A percentile compares a stretch with the other conserved stretches of the same genome.
Evolutionary conservation across 352 stramenopile species (phyloP).

Genomic region (Pythium grandisporangium): DNA sequence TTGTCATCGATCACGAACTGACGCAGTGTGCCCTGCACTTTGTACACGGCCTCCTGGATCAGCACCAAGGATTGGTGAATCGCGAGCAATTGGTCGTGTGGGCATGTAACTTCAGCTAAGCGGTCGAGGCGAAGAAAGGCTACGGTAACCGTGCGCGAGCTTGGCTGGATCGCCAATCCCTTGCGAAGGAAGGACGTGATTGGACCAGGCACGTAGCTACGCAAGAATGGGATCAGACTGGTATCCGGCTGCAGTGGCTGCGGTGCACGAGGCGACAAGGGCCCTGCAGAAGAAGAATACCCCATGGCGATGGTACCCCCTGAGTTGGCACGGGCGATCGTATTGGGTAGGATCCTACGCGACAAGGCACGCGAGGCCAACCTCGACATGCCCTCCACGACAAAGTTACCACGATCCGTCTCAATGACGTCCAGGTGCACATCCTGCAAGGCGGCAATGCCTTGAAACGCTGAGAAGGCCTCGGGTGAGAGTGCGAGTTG

Average conservation of each 20-base stretch:
- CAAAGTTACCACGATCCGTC: constrained; percentile 34
- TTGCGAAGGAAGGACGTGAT: constrained; percentile 66
- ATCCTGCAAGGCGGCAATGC: constrained; percentile 11
- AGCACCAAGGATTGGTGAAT: constrained; percentile 53
- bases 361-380: constrained; percentile 3
- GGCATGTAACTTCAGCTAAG: constrained; percentile 31
- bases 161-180: constrained; percentile 49
- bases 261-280: no score
- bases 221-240: constrained; percentile 48
- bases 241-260: constrained; percentile 11
- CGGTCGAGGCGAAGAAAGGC: constrained; percentile 65
- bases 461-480: constrained; percentile 27
- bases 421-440: constrained; percentile 13
- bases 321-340: no score
- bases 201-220: constrained; percentile 54
- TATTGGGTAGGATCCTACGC: no score
- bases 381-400: constrained; percentile 20
- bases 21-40: constrained; percentile 67
- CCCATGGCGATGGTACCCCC: no score
- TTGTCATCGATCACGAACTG: constrained; percentile 87
- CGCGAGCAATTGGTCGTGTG: constrained; percentile 27
- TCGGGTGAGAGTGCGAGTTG: constrained; percentile 65
- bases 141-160: constrained; percentile 55
- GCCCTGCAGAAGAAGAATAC: no score
- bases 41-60: constrained; percentile 73